These are phyloP conservation scores for Epichloe baconii DNA, from an alignment of 2,329 filamentous ascomycete species.

Conservation along the genomic window DNA sequence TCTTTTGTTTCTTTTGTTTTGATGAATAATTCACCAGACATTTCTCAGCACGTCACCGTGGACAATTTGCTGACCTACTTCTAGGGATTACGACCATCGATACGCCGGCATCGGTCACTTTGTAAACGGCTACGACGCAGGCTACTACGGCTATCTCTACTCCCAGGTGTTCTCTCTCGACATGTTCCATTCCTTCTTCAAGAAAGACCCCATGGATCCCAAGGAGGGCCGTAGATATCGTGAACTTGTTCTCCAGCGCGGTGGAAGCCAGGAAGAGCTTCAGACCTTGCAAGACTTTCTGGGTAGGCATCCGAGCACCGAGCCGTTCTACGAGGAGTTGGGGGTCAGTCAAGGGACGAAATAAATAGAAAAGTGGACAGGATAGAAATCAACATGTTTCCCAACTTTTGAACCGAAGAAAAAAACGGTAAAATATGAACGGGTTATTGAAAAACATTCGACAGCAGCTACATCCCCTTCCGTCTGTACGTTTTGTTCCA, in stretches of 20 bases:
- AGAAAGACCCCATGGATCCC: conserved; percentile 63
- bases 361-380: background rate
- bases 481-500: too few relatives aligned
- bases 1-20: background rate
- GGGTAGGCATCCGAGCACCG: conserved; percentile 60
- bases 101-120: conserved; percentile 73
- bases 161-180: conserved; percentile 73
- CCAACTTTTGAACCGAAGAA: too few relatives aligned
- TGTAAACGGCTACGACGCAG: conserved; percentile 74
- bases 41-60: too few relatives aligned
- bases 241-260: conserved; percentile 64
- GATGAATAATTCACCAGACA: too few relatives aligned
- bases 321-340: conserved; percentile 70
- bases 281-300: conserved; percentile 65
- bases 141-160: conserved; percentile 65
- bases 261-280: conserved; percentile 73
- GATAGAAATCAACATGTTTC: background rate
- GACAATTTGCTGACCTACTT: conserved; percentile 14
- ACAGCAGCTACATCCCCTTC: too few relatives aligned
- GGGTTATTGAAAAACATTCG: too few relatives aligned
- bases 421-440: background rate
- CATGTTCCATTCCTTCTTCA: conserved; percentile 76
- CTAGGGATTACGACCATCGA: conserved; percentile 58
- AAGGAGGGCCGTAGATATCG: conserved; percentile 63
- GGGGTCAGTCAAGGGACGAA: conserved; percentile 26